Evolutionary conservation across 2,329 filamentous ascomycete genomes (phyloP), one percentile per base, ranked within the genome.

Genomic region (Colletotrichum shisoi): DNA sequence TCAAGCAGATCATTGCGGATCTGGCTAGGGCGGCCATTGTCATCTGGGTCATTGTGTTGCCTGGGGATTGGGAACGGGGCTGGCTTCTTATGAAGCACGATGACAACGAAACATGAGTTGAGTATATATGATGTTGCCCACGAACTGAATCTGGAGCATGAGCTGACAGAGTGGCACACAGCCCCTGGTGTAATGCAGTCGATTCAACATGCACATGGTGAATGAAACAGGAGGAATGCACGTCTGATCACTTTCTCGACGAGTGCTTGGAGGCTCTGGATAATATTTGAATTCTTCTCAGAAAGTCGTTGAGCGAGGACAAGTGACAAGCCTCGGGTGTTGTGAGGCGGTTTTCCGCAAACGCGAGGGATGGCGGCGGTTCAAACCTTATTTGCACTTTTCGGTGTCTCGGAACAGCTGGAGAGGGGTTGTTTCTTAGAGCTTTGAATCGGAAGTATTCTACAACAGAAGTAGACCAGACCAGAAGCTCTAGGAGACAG

Each of bases 1-100:
- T 73, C 24, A 70, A 67, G 45, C 72, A 73, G 42, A 69, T 73
- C 27, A 48, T 71, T 7, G 54, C 70, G 2, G 72, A 73, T 7
- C 34, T 73, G 24, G 40, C 63, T 17, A 63, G 70, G 40, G 71
- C 71, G 17, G 71, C 69, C 3, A 54, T 68, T 27, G 71, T 72
- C 57, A 63, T 73, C 3, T 72, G 70, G 70, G 17, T 68, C n/a
- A n/a, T 3, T 13, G 11, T 17, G 19, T 3, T 8, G 3, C 12
- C 40, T 17, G 7, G 4, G 17, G 42, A 46, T 34, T 15, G 15
- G 27, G 31, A 21, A 3, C 15, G 13, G 24, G 44, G 12, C 3
- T 57, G 56, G 56, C 8, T 21, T 17, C 31, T 46, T 6, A 6
- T 24, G 3, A 57, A 12, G n/a, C n/a, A 12, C 5, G 11, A 24